Conservation (phyloP, 371 early-diverging fungal species). For the Paraphysoderma sedebokerense region DNA sequence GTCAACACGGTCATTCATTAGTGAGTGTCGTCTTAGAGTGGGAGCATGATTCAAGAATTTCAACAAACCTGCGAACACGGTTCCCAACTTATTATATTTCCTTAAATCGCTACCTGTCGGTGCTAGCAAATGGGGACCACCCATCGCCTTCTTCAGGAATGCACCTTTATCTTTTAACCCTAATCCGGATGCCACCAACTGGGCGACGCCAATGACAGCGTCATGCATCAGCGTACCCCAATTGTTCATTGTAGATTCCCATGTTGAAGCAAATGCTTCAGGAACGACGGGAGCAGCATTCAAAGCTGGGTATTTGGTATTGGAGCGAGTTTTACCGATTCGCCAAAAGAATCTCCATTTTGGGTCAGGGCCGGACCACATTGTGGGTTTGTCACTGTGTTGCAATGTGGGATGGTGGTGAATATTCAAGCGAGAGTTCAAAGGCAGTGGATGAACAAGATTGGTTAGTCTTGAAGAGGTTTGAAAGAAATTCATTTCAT, state of each 20-base stretch:
- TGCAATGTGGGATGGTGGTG: no score
- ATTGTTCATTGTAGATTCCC: conserved; percentile 33
- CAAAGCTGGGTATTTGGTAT: conserved; percentile 33
- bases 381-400: neutral
- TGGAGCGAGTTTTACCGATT: conserved; percentile 23
- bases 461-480: no score
- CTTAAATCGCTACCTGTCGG: conserved; percentile 45
- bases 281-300: conserved; percentile 43
- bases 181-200: conserved; percentile 45
- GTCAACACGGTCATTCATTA: neutral
- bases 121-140: conserved; percentile 49
- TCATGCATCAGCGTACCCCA: conserved; percentile 40
- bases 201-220: conserved; percentile 25
- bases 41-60: no score
- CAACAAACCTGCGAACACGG: conserved; percentile 44
- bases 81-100: conserved; percentile 33
- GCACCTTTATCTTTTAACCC: conserved; percentile 25
- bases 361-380: conserved; percentile 39
- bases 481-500: conserved; percentile 7
- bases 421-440: no score
- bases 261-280: conserved; percentile 11
- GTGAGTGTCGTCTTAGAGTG: neutral
- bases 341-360: conserved; percentile 54
- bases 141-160: conserved; percentile 23
- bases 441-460: no score